A percentile compares a stretch with the other conserved stretches of the same genome.
Evolutionary conservation across 2,329 filamentous ascomycete genomes (phyloP).

Genomic region (Beauveria australis): DNA sequence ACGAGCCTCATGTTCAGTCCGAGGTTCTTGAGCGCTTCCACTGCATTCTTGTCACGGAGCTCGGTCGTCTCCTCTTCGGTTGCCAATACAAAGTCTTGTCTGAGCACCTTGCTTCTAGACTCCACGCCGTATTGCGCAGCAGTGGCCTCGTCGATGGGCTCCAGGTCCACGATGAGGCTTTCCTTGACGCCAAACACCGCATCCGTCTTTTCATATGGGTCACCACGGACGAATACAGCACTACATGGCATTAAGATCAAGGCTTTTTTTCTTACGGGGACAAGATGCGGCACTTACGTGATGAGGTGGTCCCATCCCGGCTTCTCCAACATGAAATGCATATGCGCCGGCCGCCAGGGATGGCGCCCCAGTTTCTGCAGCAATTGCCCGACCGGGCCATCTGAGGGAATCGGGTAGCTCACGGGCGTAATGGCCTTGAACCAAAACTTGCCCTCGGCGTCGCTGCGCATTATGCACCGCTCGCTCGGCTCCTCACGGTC

Average conservation of each 20-base stretch:
- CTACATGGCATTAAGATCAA: slow-evolving; percentile 28
- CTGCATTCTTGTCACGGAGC: slow-evolving; percentile 56
- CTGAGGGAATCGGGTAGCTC: slow-evolving; percentile 75
- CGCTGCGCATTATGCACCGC: slow-evolving; percentile 21
- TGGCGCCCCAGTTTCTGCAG: slow-evolving; percentile 61
- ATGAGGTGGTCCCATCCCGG: slow-evolving; percentile 70
- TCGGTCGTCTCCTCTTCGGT: slow-evolving; percentile 59
- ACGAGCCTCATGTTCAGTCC: slow-evolving; percentile 61
- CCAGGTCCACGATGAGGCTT: slow-evolving; percentile 61
- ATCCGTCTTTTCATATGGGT: slow-evolving; percentile 76
- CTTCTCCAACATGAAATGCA: slow-evolving; percentile 88
- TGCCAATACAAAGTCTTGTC: slow-evolving; percentile 71
- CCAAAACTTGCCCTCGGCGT: slow-evolving; percentile 50
- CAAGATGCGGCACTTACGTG: slow-evolving; percentile 50
- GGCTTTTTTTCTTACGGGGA: background rate
- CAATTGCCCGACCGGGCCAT: slow-evolving; percentile 73
- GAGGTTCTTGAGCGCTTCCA: slow-evolving; percentile 57
- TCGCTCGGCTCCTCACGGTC: slow-evolving; percentile 37
- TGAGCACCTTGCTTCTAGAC: slow-evolving; percentile 55
- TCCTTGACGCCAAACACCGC: slow-evolving; percentile 84
- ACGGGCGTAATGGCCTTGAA: slow-evolving; percentile 81
- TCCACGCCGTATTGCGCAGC: slow-evolving; percentile 55
- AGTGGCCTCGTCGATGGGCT: slow-evolving; percentile 41
- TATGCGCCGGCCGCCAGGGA: slow-evolving; percentile 66
- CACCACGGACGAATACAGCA: slow-evolving; percentile 67